Percentiles rank a stretch among this genome's conserved stretches.
These are phyloP conservation scores for Penicillium sp. DNA, from an alignment of 2,329 filamentous ascomycete species.

Conservation along the genomic window DNA sequence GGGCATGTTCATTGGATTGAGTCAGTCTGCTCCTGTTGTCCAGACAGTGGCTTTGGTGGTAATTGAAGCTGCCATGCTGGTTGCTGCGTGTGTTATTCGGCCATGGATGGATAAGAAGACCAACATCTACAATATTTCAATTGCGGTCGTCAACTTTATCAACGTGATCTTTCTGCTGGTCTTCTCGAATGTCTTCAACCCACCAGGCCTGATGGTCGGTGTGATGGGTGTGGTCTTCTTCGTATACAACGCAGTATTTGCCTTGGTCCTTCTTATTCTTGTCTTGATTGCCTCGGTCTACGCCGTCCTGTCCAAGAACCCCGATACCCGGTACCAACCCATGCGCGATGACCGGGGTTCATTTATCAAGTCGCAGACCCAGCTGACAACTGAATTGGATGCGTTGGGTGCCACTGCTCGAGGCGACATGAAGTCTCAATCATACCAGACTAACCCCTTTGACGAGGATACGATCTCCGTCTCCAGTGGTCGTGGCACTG, in stretches of 20 bases:
- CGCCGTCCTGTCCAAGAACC: slow-evolving; percentile 87
- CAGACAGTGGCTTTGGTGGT: slow-evolving; percentile 82
- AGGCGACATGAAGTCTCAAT: slow-evolving; percentile 67
- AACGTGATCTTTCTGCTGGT: slow-evolving; percentile 87
- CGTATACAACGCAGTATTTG: slow-evolving; percentile 80
- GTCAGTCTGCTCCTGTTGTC: slow-evolving; percentile 67
- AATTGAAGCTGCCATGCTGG: slow-evolving; percentile 76
- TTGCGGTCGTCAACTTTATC: slow-evolving; percentile 84
- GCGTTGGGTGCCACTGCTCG: slow-evolving; percentile 85
- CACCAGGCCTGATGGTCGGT: slow-evolving; percentile 79
- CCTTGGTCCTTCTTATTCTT: slow-evolving; percentile 78
- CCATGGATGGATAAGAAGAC: slow-evolving; percentile 99
- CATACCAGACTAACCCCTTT: slow-evolving; percentile 60
- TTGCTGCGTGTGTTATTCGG: slow-evolving; percentile 74
- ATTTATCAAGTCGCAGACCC: slow-evolving; percentile 94
- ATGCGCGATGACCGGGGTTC: slow-evolving; percentile 96
- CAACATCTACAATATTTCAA: slow-evolving; percentile 93
- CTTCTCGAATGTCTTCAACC: slow-evolving; percentile 83
- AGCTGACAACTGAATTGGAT: slow-evolving; percentile 84
- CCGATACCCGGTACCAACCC: slow-evolving; percentile 89
- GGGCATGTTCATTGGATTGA: slow-evolving; percentile 82
- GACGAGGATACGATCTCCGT: slow-evolving; percentile 72
- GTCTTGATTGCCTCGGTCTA: slow-evolving; percentile 75
- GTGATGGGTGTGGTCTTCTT: slow-evolving; percentile 89
- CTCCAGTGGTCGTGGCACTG: slow-evolving; percentile 51